A percentile compares a stretch with the other conserved stretches of the same genome.
phyloP scores from a whole-genome alignment of 805 yeast genomes.

The Pichia pseudocactophila region DNA sequence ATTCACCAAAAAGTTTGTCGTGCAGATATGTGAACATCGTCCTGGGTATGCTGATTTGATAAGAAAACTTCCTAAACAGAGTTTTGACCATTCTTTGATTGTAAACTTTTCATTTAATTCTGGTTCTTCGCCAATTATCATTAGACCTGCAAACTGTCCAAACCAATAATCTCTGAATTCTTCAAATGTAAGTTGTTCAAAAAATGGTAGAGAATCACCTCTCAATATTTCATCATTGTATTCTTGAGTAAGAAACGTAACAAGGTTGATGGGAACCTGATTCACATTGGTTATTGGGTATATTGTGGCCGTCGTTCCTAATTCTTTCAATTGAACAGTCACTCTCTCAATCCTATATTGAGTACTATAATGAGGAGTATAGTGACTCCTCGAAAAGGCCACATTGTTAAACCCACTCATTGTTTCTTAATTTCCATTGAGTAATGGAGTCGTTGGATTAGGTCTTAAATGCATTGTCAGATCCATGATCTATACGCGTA shows the following conservation, averaged over 20 bases:
- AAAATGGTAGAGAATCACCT: slow-evolving; percentile 82
- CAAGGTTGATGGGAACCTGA: slow-evolving; percentile 67
- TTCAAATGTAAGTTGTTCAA: slow-evolving; percentile 67
- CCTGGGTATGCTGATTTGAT: slow-evolving; percentile 90
- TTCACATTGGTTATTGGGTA: slow-evolving; percentile 68
- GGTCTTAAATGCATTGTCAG: no score
- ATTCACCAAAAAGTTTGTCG: slow-evolving; percentile 81
- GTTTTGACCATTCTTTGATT: slow-evolving; percentile 77
- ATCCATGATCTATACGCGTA: no score
- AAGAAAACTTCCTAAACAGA: slow-evolving; percentile 81
- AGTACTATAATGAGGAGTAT: slow-evolving; percentile 23
- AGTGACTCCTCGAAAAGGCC: slow-evolving; percentile 23
- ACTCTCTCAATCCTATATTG: slow-evolving; percentile 43
- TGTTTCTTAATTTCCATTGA: no score
- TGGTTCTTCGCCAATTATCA: slow-evolving; percentile 67
- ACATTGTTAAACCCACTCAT: slow-evolving; percentile 29
- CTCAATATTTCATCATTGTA: slow-evolving; percentile 85
- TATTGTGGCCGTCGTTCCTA: slow-evolving; percentile 87
- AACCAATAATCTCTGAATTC: slow-evolving; percentile 86
- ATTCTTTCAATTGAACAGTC: slow-evolving; percentile 75
- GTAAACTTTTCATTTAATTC: slow-evolving; percentile 31
- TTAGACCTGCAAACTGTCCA: slow-evolving; percentile 68
- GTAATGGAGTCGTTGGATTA: no score
- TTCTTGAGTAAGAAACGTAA: slow-evolving; percentile 82
- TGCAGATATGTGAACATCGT: slow-evolving; percentile 85